Base-by-base conservation (phyloP, 2,329 filamentous ascomycete genomes). In the Cladosporium sp. region DNA sequence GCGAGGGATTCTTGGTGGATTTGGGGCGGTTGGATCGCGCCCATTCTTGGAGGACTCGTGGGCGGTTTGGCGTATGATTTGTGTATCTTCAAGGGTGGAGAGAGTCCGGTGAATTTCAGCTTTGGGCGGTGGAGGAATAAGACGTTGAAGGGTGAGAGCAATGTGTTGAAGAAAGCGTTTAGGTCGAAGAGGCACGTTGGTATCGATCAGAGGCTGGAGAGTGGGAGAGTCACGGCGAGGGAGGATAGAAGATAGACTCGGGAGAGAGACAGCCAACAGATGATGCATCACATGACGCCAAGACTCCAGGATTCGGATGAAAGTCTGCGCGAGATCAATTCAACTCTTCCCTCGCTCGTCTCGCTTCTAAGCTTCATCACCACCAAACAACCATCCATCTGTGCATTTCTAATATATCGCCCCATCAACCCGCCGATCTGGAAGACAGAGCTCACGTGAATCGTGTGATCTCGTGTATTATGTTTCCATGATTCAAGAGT, bases 71-170 rank as follows among this genome's bases (percentile, higher is more conserved):
- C 77, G 27, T 78, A 78, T 56, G 75, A 77, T 60, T 62, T 68
- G 18, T 69, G 72, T 36, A 72, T 78, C 43, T 78, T 78, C 58
- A 72, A 73, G 7, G 62, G 62, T 8, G 73, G 72, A 0, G 76
- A 78, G 57, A 72, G 68, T 47, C 76, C 74, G 0, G 69, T 78
- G n/a, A 78, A 78, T 55, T 78, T 77, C 57, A 71, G 56, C 9
- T 54, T 71, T 3, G 49, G 53, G 30, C 51, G 55, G n/a, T 62
- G 61, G 58, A 55, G 54, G 48, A 50, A 51, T 20, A 53, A 61
- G 19, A 43, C 48, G 11, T 43, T 59, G 36, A 58, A 57, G 48
- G 50, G 56, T 30, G 51, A 55, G 50, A 41, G 54, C 12, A 55
- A 50, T 11, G 11, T 47, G 6, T 41, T 62, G 22, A 47, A 38